These are phyloP conservation scores for Colletotrichum cereale DNA, from an alignment of 2,329 filamentous ascomycete species.

Conservation along the genomic window DNA sequence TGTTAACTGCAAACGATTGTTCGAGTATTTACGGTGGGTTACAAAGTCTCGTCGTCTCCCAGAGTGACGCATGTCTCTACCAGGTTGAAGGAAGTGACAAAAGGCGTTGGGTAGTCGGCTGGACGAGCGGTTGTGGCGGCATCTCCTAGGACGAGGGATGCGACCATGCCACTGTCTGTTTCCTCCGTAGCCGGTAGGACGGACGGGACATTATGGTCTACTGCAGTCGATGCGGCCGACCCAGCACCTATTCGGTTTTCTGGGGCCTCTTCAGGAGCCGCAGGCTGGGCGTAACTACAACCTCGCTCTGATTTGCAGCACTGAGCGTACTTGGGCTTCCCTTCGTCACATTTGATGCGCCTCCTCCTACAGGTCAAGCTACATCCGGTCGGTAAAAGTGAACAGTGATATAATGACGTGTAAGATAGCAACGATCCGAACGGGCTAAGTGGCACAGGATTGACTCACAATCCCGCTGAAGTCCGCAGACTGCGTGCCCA, in stretches of 20 bases:
- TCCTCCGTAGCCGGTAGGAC: neutral
- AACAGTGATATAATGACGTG: neutral
- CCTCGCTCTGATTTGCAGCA: slow-evolving; percentile 43
- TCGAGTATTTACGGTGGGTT: slow-evolving; percentile 10
- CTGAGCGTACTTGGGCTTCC: slow-evolving; percentile 48
- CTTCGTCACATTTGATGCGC: slow-evolving; percentile 52
- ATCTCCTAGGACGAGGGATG: neutral
- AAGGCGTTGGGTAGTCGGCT: slow-evolving; percentile 8
- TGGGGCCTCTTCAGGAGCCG: neutral
- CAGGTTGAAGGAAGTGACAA: slow-evolving; percentile 20
- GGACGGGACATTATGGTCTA: neutral
- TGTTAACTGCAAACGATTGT: slow-evolving; percentile 10
- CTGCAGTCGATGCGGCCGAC: neutral
- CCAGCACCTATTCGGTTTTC: neutral
- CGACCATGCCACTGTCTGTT: neutral
- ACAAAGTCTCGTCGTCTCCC: neutral
- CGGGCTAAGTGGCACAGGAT: neutral
- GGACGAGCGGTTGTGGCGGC: neutral
- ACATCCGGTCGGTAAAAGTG: neutral
- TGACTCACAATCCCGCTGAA: slow-evolving; percentile 30
- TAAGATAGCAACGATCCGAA: neutral
- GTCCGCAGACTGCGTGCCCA: slow-evolving; percentile 29
- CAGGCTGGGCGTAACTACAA: slow-evolving; percentile 10
- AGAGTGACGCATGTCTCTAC: neutral
- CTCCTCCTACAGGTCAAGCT: slow-evolving; percentile 52